Evolutionary conservation across 1,284 basidiomycete species (phyloP).

Genomic region (Dichomitus squalens): DNA sequence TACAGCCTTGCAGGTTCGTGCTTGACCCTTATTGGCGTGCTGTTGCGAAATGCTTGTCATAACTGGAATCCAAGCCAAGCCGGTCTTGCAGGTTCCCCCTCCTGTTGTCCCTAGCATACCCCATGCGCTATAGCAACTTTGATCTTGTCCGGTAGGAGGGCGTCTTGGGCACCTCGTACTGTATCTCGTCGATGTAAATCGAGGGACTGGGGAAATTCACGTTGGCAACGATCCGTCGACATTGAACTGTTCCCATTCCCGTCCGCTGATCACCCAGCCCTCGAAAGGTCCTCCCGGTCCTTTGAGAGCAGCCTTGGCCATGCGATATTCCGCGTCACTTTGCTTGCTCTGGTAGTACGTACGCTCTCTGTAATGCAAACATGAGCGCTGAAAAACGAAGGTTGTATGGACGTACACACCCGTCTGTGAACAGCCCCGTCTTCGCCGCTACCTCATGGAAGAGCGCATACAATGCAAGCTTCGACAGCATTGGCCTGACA

Average conservation of each 20-base stretch:
- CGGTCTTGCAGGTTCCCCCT: too few relatives aligned
- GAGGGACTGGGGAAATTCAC: too few relatives aligned
- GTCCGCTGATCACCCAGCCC: constrained; percentile 36
- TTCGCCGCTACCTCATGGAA: constrained; percentile 12
- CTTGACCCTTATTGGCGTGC: too few relatives aligned
- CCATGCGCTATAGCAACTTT: too few relatives aligned
- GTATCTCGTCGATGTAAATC: too few relatives aligned
- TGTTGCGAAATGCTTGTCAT: too few relatives aligned
- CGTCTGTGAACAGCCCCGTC: not conserved
- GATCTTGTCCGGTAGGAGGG: too few relatives aligned
- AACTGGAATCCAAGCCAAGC: too few relatives aligned
- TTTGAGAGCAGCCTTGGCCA: constrained; percentile 26
- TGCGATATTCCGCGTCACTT: constrained; percentile 24
- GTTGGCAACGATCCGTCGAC: constrained; percentile 1
- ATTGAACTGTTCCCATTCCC: constrained; percentile 35
- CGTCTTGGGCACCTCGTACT: too few relatives aligned
- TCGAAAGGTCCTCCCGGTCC: constrained; percentile 31
- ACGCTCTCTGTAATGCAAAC: not conserved
- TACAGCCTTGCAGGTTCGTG: too few relatives aligned
- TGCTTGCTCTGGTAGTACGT: constrained; percentile 30
- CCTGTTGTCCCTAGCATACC: too few relatives aligned
- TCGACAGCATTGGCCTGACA: constrained; percentile 36
- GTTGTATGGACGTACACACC: not conserved
- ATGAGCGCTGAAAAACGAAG: not conserved
- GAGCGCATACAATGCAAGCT: constrained; percentile 32